A percentile compares a stretch with the other conserved stretches of the same genome.
Conservation (phyloP, 2,329 filamentous ascomycete species). For the Tolypocladium tropicale region DNA sequence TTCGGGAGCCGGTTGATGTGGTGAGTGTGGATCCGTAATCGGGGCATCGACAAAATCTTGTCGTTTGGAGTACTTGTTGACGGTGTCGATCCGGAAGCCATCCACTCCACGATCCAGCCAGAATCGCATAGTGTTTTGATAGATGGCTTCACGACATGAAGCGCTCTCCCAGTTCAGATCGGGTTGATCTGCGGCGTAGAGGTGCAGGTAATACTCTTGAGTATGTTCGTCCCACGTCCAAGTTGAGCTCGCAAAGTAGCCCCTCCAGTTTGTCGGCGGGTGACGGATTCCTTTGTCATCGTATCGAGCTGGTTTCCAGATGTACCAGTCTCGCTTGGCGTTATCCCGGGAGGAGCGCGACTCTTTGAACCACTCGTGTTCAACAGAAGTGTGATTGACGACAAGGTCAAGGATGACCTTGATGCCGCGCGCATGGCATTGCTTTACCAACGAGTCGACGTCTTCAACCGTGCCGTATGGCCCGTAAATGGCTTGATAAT, state of each 20-base stretch:
- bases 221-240: conserved; percentile 43
- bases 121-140: conserved; percentile 56
- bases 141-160: conserved; percentile 55
- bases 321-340: conserved; percentile 52
- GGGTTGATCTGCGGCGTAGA: conserved; percentile 61
- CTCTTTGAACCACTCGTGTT: conserved; percentile 49
- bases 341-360: conserved; percentile 38
- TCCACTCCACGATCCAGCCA: conserved; percentile 62
- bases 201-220: conserved; percentile 43
- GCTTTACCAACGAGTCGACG: conserved; percentile 49
- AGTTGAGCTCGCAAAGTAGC: conserved; percentile 35
- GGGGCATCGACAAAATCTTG: conserved; percentile 44
- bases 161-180: conserved; percentile 70
- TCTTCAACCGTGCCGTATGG: conserved; percentile 57
- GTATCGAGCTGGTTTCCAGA: conserved; percentile 50
- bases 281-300: conserved; percentile 40
- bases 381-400: conserved; percentile 54
- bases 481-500: conserved; percentile 34
- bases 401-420: conserved; percentile 64
- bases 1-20: conserved; percentile 32
- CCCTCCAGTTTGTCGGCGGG: conserved; percentile 49
- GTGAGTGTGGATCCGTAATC: conserved; percentile 25
- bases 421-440: conserved; percentile 49
- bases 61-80: conserved; percentile 56
- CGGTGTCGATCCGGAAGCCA: conserved; percentile 58